Evolutionary conservation across 2,329 filamentous ascomycete genomes (phyloP), one percentile per base, ranked within the genome.

Genomic region (Alternaria consortialis): DNA sequence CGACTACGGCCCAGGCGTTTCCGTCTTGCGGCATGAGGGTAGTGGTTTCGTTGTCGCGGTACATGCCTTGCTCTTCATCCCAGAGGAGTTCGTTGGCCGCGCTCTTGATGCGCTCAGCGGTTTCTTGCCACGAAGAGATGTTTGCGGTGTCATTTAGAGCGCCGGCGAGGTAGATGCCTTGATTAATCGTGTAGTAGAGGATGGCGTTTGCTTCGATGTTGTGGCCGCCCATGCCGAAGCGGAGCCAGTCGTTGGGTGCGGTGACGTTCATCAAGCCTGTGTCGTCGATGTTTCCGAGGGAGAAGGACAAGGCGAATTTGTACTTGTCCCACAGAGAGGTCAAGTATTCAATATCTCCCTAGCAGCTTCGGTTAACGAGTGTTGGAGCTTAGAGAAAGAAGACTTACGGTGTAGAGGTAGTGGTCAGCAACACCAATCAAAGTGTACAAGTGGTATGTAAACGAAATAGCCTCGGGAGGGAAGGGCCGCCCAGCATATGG

Each of bases 371-470:
- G 3, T 63, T 20, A 61, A 53, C 43, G 17, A 25, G 23, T 27
- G n/a, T 6, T 3, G 12, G 12, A n/a, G 17, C 5, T 25, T 31
- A 6, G 12, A 15, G 11, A 1, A 9, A 23, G 1, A 20, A n/a
- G 8, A 37, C 65, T 58, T 67, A 74, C 74, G 6, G 80, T 80
- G 60, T 79, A 82, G 1, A 79, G 70, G 58, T 82, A 83, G 58
- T 83, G 80, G 61, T 84, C 80, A 2, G 79, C 76, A 0, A 83
- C 73, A 9, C 80, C 82, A 25, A 83, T 80, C 37, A 85, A 63
- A 2, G 78, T 82, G 65, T 84, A 83, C 0, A 84, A 68, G 63
- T 88, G 86, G 64, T 88, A 88, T 0, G 86, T 88, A 62, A 84
- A 84, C 11, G 81, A 84, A 37, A 79, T 25, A 15, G 31, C 73